Percentiles rank a stretch among this genome's conserved stretches.
Conservation (phyloP, 2,329 filamentous ascomycete species). For the Fusarium hainanense region DNA sequence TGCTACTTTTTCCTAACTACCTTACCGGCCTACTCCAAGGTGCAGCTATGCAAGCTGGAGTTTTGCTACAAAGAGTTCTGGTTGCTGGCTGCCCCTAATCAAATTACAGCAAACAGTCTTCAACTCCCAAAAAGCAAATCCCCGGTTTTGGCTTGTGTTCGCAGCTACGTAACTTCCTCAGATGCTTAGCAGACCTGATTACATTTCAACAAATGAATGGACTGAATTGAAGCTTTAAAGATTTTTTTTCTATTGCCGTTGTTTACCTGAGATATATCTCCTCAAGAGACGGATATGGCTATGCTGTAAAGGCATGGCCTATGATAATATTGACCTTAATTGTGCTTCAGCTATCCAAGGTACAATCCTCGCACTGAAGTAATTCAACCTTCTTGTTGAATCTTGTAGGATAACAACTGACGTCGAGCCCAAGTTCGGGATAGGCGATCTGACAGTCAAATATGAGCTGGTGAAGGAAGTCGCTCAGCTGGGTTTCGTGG, state of each 20-base stretch:
- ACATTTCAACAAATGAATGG: neutral
- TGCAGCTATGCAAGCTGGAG: neutral
- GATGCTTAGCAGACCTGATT: neutral
- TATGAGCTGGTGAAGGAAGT: neutral
- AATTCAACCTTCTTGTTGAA: neutral
- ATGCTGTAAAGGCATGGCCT: neutral
- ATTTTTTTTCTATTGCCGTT: neutral
- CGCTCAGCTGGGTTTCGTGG: neutral
- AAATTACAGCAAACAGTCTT: neutral
- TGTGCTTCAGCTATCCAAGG: neutral
- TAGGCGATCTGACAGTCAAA: neutral
- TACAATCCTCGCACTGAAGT: neutral
- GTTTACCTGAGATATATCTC: neutral
- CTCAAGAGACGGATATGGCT: neutral
- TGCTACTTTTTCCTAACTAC: neutral
- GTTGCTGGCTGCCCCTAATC: constrained; percentile 3
- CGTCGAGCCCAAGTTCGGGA: neutral
- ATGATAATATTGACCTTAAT: constrained; percentile 22
- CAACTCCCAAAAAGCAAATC: constrained; percentile 1
- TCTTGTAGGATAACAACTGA: neutral
- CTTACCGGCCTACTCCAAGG: neutral
- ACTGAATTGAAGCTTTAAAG: neutral
- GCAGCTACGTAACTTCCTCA: neutral
- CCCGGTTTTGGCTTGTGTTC: neutral
- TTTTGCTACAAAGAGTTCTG: neutral